Conservation (phyloP, 169 alveolate species). For the Plasmodium inui region DNA sequence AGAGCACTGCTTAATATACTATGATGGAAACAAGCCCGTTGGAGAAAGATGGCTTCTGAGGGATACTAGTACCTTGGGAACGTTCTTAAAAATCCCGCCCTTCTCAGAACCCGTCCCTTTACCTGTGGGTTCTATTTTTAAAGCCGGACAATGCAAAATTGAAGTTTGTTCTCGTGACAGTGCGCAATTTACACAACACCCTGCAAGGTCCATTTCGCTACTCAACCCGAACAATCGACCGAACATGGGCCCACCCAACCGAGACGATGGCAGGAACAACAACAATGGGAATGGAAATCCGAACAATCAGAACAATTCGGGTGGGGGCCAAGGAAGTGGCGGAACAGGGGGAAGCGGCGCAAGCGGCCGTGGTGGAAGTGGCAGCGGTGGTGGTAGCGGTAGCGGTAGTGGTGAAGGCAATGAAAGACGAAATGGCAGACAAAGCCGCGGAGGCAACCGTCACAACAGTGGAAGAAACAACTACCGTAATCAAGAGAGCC, state of each 20-base stretch:
- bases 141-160: constrained; percentile 92
- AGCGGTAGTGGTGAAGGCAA: no score
- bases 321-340: not conserved
- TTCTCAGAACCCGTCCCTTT: constrained; percentile 87
- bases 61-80: constrained; percentile 91
- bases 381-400: no score
- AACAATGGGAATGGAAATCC: constrained; percentile 2
- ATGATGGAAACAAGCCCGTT: constrained; percentile 86
- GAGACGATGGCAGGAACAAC: not conserved
- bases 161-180: constrained; percentile 84
- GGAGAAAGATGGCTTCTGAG: constrained; percentile 88
- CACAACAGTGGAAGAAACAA: not conserved
- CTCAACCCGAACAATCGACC: constrained; percentile 41
- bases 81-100: constrained; percentile 89
- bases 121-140: constrained; percentile 85
- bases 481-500: not conserved
- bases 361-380: not conserved
- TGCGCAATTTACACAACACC: constrained; percentile 61
- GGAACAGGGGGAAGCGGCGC: not conserved
- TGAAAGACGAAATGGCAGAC: not conserved
- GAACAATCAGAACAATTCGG: not conserved
- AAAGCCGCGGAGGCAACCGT: not conserved
- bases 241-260: constrained; percentile 4
- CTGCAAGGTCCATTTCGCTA: constrained; percentile 70
- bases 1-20: constrained; percentile 90